Percentiles rank a stretch among this genome's conserved stretches.
Evolutionary conservation across 495 filamentous ascomycete genomes (phyloP).

Genomic region (Darksidea phi): DNA sequence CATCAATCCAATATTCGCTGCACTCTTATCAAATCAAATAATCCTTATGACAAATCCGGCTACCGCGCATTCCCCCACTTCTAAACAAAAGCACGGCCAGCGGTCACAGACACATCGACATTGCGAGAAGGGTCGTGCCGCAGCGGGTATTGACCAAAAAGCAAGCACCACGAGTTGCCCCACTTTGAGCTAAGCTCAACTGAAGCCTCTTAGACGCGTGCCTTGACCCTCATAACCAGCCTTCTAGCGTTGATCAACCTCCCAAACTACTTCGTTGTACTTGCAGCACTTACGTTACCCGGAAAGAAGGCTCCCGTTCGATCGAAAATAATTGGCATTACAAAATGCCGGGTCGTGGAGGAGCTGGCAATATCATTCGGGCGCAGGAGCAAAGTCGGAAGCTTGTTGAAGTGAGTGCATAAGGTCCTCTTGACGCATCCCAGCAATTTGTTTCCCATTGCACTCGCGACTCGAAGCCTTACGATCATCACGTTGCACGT

Average conservation of each 20-base stretch:
- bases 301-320: not conserved
- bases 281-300: not conserved
- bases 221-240: not conserved
- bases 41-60: too few species aligned
- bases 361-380: constrained; percentile 64
- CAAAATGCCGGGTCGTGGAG: constrained; percentile 51
- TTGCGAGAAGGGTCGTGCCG: not conserved
- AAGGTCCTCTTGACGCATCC: not conserved
- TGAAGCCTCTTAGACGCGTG: not conserved
- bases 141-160: constrained; percentile 1
- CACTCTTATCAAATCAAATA: too few species aligned
- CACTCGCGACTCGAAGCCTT: too few species aligned
- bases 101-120: not conserved
- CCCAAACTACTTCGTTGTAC: not conserved
- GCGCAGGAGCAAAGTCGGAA: constrained; percentile 45
- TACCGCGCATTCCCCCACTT: too few species aligned
- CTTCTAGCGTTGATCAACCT: not conserved
- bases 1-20: too few species aligned
- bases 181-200: not conserved
- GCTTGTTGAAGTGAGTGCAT: constrained; percentile 33
- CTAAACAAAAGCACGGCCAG: not conserved
- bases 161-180: not conserved
- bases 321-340: constrained; percentile 32
- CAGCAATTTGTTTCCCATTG: too few species aligned
- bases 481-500: too few species aligned